Base-by-base conservation (phyloP, 441 rosid species). In the Pelargonium cotyledonis region DNA sequence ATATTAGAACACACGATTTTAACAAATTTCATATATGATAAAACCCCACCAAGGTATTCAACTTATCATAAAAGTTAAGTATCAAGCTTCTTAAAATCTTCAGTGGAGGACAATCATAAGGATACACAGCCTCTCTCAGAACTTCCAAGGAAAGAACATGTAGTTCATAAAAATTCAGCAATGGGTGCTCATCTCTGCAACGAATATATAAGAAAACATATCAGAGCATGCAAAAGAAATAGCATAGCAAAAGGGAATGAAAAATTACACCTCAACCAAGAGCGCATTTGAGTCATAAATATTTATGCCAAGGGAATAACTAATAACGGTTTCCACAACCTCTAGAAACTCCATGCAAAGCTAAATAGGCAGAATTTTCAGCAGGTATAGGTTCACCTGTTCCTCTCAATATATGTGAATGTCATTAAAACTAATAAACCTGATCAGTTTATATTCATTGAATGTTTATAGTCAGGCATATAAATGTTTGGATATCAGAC, bases 61-160 rank as follows among this genome's bases (percentile, higher is more conserved):
- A 26, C 6, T 11, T 29, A n/a, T 26, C 35, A 61, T 26, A 61
- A 26, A 29, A 26, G 10, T 10, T 26, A 15, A 9, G 40, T 26
- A 61, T 61, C 35, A 35, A 10, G 63, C 29, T 63, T 60, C 69
- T 40, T 62, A 31, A 73, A 69, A 23, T 61, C 41, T 44, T 63
- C 51, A 40, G 6, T 38, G 21, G 35, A 60, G 23, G 55, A 61
- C 38, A 38, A 47, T 51, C 69, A 35, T 14, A 76, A 85, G 91
- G 96, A 89, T 89, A 89, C 96, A 80, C 78, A 68, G 96, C 92
- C 83, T 89, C 96, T 69, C 88, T 82, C 62, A 89, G 83, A 80
- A 89, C 93, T 71, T 81, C 85, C 81, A 86, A 72, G 68, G 87
- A 86, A 71, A 85, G 87, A 74, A 83, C 72, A 73, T 89, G 96